Base-by-base conservation (phyloP, 2,329 filamentous ascomycete genomes). In the Aspergillus tamarii region DNA sequence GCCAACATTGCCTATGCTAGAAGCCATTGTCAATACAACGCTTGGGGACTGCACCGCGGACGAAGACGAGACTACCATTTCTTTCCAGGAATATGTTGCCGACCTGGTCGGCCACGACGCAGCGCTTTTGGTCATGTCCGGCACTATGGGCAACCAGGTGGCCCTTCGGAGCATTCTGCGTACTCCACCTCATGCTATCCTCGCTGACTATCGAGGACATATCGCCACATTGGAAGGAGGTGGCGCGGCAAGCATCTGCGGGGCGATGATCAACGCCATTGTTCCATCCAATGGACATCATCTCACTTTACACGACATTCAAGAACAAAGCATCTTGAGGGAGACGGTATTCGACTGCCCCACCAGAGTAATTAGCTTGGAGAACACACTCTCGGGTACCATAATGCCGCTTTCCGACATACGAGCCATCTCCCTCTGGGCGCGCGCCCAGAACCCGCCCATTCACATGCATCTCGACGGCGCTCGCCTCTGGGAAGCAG, bases 351-450 rank as follows among this genome's bases (percentile, higher is more conserved):
- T 94, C 74, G 82, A 83, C 16, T 91, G 89, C 71, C 91, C 92
- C 0, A 94, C 91, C 0, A 84, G 85, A 30, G 86, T 94, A 50
- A 91, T 95, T 67, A 87, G 85, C 65, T 82, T 95, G 28, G 92
- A 95, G 73, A 94, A 94, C 74, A 94, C 92, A 1, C 84, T 94
- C 59, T 85, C 86, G 55, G 92, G 92, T 43, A 87, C 87, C 63
- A 82, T 95, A 41, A 26, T 26, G 26, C 92, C 92, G 0, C 82
- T 94, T 1, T 78, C 79, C 3, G 91, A 94, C 74, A 83, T 88
- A 11, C 82, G 80, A 62, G 82, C 84, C 50, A 94, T 95, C 70
- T 83, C 87, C 0, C 79, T 78, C 0, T 95, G 89, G 79, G 91
- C 88, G 2, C 82, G 80, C 2, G 5, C 16, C 10, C 39, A 62